Evolutionary conservation across 179 eudicot genomes (phyloP).

Genomic region (Beta macrorhiza): DNA sequence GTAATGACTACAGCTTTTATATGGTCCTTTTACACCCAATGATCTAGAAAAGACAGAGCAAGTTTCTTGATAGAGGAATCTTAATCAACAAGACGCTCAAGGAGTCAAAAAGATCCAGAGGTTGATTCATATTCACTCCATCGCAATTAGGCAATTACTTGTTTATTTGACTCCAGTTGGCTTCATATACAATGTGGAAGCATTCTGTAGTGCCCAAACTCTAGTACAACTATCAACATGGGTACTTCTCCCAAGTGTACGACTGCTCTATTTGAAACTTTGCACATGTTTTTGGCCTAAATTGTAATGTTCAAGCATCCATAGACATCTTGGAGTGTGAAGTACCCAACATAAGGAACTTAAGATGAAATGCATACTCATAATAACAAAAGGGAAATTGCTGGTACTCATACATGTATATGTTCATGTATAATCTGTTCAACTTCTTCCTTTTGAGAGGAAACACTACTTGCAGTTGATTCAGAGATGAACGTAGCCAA

Average conservation of each 20-base stretch:
- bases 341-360: neutral
- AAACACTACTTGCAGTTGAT: neutral
- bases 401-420: neutral
- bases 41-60: neutral
- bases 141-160: neutral
- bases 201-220: neutral
- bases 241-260: neutral
- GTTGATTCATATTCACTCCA: neutral
- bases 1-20: neutral
- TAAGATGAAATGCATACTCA: neutral
- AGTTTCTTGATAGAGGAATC: too few relatives aligned
- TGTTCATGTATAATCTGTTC: neutral
- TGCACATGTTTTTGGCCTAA: neutral
- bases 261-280: neutral
- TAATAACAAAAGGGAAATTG: neutral
- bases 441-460: neutral
- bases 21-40: neutral
- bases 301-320: neutral
- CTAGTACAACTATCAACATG: neutral
- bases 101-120: neutral
- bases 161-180: neutral
- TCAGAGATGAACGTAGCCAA: neutral
- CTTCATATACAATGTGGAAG: neutral
- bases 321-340: neutral
- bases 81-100: too few relatives aligned